phyloP scores from a whole-genome alignment of 2,329 filamentous ascomycete species.

The Colletotrichum sansevieriae region DNA sequence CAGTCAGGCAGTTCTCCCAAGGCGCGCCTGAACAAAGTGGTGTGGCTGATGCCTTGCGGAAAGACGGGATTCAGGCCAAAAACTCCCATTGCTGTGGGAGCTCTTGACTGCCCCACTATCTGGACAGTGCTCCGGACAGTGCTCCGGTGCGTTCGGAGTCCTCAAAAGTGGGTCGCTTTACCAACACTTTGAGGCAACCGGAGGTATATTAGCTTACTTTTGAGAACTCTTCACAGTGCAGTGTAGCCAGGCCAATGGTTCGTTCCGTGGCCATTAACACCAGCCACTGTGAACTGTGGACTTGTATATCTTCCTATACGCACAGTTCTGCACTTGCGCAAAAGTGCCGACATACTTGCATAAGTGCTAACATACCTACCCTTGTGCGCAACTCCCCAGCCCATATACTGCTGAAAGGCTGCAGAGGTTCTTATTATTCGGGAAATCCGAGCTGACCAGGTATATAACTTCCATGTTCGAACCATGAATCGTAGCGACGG shows the following conservation, averaged over 20 bases:
- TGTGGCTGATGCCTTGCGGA: neutral
- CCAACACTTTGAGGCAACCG: neutral
- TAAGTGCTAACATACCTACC: neutral
- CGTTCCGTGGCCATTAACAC: neutral
- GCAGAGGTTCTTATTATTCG: neutral
- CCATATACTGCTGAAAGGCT: neutral
- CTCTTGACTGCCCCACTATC: no score
- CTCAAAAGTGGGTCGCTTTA: neutral
- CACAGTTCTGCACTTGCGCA: neutral
- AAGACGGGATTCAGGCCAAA: no score
- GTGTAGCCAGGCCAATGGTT: neutral
- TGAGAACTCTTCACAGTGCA: neutral
- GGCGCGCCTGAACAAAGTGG: neutral
- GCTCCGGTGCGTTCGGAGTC: slow-evolving; percentile 1
- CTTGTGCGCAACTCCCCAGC: neutral
- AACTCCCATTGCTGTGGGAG: no score
- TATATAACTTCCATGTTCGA: neutral
- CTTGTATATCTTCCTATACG: neutral
- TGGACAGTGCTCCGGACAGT: no score
- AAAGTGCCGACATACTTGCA: neutral
- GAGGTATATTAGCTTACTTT: neutral
- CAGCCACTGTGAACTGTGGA: neutral
- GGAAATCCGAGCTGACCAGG: neutral
- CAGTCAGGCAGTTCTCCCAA: neutral
- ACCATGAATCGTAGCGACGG: no score